phyloP scores from a whole-genome alignment of 2,329 filamentous ascomycete genomes.

The Epichloe elymi region DNA sequence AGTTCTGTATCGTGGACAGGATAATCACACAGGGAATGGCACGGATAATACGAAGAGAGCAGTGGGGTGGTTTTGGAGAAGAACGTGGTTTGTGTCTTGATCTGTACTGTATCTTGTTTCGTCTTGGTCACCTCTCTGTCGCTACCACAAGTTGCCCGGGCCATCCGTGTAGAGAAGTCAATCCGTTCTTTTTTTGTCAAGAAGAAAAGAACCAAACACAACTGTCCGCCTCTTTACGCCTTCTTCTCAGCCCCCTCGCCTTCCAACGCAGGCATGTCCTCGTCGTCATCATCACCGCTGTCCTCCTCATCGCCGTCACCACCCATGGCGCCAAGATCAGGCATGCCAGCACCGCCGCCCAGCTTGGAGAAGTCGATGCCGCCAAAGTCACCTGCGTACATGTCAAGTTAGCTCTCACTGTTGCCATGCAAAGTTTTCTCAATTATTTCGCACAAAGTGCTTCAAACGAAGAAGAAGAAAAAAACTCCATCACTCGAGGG shows the following conservation, averaged over 20 bases:
- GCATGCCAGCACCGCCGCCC: constrained; percentile 34
- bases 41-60: neutral
- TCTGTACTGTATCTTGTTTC: neutral
- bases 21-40: neutral
- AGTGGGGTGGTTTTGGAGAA: neutral
- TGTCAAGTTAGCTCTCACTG: neutral
- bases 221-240: constrained; percentile 15
- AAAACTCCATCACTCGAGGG: neutral
- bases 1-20: too few species aligned
- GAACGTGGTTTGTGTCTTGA: neutral
- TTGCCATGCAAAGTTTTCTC: neutral
- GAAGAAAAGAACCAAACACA: neutral
- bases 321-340: constrained; percentile 31
- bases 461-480: neutral
- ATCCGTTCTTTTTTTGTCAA: neutral
- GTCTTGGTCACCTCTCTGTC: neutral
- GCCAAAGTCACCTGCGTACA: constrained; percentile 53
- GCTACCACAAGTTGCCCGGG: neutral
- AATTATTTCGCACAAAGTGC: neutral
- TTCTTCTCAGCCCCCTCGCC: constrained; percentile 26
- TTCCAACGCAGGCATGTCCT: constrained; percentile 77
- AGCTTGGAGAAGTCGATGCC: constrained; percentile 94
- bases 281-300: constrained; percentile 47
- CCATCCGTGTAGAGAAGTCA: neutral
- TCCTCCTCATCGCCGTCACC: constrained; percentile 30